A percentile compares a stretch with the other conserved stretches of the same genome.
These are phyloP conservation scores for Persicaria maculosa DNA, from an alignment of 148 eudicot species.

Conservation along the genomic window DNA sequence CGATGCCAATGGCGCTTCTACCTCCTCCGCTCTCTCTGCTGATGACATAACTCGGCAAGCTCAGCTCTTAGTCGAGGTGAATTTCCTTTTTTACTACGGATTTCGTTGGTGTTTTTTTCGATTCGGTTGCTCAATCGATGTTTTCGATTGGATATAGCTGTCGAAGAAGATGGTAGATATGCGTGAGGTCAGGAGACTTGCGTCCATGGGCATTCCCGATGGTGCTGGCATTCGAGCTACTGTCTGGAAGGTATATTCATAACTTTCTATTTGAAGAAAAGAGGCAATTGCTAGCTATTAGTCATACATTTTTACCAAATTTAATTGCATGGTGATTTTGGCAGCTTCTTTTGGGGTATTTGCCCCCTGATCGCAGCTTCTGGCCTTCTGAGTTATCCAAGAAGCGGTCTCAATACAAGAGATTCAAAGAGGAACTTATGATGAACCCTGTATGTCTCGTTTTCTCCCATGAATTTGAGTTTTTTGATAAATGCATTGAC, in stretches of 20 bases:
- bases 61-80: slow-evolving; percentile 80
- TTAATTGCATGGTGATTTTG: slow-evolving; percentile 14
- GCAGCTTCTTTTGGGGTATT: slow-evolving; percentile 81
- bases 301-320: background rate
- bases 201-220: slow-evolving; percentile 84
- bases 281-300: background rate
- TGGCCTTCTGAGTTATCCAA: slow-evolving; percentile 87
- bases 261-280: background rate
- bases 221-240: slow-evolving; percentile 74
- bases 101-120: background rate
- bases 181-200: slow-evolving; percentile 76
- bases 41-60: slow-evolving; percentile 70
- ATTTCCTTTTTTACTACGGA: slow-evolving; percentile 1
- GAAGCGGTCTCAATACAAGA: slow-evolving; percentile 82
- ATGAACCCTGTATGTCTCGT: slow-evolving; percentile 78
- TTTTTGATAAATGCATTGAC: slow-evolving; percentile 1
- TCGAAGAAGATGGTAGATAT: slow-evolving; percentile 84
- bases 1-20: slow-evolving; percentile 31
- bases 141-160: slow-evolving; percentile 28
- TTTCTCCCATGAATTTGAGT: background rate
- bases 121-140: background rate
- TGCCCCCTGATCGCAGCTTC: slow-evolving; percentile 61
- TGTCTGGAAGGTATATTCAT: slow-evolving; percentile 69
- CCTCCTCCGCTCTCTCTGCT: slow-evolving; percentile 21
- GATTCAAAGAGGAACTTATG: slow-evolving; percentile 84